Evolutionary conservation across 345 rosid species (phyloP).

Genomic region (Stellera chamaejasme): DNA sequence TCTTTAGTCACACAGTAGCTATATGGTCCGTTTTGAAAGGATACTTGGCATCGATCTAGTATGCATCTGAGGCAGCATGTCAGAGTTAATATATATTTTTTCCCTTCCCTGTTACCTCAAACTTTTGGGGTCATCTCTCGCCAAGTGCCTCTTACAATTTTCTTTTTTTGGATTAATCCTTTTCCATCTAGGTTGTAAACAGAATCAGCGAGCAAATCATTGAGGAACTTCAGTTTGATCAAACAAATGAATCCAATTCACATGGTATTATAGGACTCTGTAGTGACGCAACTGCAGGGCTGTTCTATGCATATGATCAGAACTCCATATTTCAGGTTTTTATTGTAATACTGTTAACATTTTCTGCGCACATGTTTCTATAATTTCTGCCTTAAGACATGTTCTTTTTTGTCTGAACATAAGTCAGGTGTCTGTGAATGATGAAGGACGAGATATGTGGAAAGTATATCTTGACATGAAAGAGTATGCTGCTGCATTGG

Average conservation of each 20-base stretch:
- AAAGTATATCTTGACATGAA: constrained; percentile 94
- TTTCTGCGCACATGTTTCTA: constrained; percentile 9
- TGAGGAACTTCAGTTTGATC: constrained; percentile 99
- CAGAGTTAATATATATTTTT: constrained; percentile 1
- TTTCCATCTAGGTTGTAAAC: constrained; percentile 69
- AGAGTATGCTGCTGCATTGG: constrained; percentile 92
- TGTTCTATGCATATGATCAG: constrained; percentile 96
- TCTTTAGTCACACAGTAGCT: constrained; percentile 5
- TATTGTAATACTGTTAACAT: constrained; percentile 11
- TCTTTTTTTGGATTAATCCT: constrained; percentile 11
- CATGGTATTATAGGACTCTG: constrained; percentile 91
- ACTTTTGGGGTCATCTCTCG: neutral
- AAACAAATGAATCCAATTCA: constrained; percentile 67
- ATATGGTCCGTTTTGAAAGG: constrained; percentile 7
- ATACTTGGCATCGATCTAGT: constrained; percentile 1
- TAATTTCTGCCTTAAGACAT: constrained; percentile 4
- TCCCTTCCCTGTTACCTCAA: neutral
- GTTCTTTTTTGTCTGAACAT: constrained; percentile 3
- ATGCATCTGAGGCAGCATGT: neutral
- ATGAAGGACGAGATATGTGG: constrained; percentile 99
- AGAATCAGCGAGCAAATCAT: constrained; percentile 92
- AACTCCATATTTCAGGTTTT: constrained; percentile 89
- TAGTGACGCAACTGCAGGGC: constrained; percentile 95
- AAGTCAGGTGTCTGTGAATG: constrained; percentile 81
- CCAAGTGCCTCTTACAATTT: neutral